Evolutionary conservation across 2,329 filamentous ascomycete genomes (phyloP).

Genomic region (Trichophyton simii): DNA sequence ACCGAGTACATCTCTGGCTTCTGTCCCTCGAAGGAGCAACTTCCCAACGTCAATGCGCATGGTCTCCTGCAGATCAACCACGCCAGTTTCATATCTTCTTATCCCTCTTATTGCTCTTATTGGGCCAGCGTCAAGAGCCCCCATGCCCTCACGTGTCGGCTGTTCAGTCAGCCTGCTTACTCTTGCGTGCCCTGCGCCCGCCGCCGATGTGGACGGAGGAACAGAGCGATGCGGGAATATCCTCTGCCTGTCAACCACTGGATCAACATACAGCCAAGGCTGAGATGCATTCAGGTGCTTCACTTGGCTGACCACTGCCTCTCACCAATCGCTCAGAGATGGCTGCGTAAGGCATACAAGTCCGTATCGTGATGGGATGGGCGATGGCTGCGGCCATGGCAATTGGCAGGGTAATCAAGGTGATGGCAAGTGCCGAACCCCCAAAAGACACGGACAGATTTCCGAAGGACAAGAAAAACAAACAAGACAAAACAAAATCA

Average conservation of each 20-base stretch:
- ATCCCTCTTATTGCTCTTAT: not conserved
- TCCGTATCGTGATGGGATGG: not conserved
- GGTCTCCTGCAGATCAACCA: not conserved
- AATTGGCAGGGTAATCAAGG: not conserved
- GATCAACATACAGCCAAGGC: slow-evolving; percentile 1
- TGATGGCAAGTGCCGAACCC: not conserved
- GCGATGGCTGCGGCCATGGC: not conserved
- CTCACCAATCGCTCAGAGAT: not conserved
- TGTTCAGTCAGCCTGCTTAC: not conserved
- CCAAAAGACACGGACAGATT: not conserved
- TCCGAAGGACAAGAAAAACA: not conserved
- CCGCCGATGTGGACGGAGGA: not conserved
- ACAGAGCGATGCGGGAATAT: not conserved
- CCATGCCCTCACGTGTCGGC: not conserved
- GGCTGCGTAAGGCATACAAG: not conserved
- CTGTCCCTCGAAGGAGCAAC: not conserved
- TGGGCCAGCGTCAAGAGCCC: not conserved
- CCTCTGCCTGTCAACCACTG: not conserved
- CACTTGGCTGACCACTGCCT: not conserved
- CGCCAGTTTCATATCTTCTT: not conserved
- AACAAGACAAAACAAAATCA: not conserved
- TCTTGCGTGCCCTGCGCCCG: not conserved
- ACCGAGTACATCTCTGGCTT: not conserved
- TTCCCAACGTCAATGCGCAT: not conserved
- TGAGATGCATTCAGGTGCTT: not conserved